A percentile compares a stretch with the other conserved stretches of the same genome.
These are phyloP conservation scores for Radiomyces spectabilis DNA, from an alignment of 192 early-diverging fungal species.

Conservation along the genomic window DNA sequence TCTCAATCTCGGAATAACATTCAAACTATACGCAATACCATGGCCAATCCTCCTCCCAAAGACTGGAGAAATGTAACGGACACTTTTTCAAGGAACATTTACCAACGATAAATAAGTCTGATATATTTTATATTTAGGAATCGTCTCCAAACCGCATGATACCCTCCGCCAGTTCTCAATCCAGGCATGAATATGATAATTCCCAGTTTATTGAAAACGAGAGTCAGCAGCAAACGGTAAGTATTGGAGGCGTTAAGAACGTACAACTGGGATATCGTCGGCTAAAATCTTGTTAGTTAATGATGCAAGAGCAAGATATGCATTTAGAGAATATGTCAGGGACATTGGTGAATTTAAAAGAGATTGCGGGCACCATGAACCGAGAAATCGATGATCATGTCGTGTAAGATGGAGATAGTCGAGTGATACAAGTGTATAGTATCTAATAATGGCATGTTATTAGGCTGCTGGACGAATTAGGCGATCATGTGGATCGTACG, in stretches of 20 bases:
- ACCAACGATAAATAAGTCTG: too few species aligned
- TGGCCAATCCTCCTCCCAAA: slow-evolving; percentile 22
- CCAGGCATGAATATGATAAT: slow-evolving; percentile 22
- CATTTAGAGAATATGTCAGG: slow-evolving; percentile 49
- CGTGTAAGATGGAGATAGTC: slow-evolving; percentile 19
- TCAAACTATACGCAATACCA: slow-evolving; percentile 13
- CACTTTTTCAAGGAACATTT: not conserved
- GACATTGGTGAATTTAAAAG: slow-evolving; percentile 46
- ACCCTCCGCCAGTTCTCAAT: too few species aligned
- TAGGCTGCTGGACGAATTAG: slow-evolving; percentile 47
- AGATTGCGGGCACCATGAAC: slow-evolving; percentile 52
- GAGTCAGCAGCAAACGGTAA: slow-evolving; percentile 26
- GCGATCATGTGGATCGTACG: slow-evolving; percentile 42
- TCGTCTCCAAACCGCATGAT: too few species aligned
- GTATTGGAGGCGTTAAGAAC: not conserved
- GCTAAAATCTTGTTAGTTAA: slow-evolving; percentile 21
- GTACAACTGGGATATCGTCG: not conserved
- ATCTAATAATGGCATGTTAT: too few species aligned
- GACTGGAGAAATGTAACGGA: not conserved
- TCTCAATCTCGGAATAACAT: slow-evolving; percentile 14
- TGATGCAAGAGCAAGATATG: slow-evolving; percentile 51
- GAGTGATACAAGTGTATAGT: not conserved
- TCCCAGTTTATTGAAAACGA: slow-evolving; percentile 26
- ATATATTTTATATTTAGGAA: not conserved
- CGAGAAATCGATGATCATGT: slow-evolving; percentile 48